phyloP scores from a whole-genome alignment of 345 rosid genomes.

The Eucalyptus polybractea region DNA sequence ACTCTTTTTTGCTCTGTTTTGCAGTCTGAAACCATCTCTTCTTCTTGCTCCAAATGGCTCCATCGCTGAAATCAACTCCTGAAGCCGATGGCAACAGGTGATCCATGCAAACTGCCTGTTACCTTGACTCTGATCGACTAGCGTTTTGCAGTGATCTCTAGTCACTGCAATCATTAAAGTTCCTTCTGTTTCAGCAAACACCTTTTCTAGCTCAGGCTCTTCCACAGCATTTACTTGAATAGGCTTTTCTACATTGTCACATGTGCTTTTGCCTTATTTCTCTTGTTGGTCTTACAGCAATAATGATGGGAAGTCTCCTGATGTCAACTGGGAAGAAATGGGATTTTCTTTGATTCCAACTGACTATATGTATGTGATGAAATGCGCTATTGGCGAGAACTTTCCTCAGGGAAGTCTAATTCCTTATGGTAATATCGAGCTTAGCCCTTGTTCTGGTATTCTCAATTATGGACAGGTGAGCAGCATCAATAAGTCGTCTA shows the following conservation, averaged over 20 bases:
- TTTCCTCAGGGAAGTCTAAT: constrained; percentile 9
- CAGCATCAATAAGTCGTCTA: neutral
- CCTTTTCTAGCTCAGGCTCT: neutral
- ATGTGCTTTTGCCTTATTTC: neutral
- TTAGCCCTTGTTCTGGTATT: constrained; percentile 23
- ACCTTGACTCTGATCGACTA: neutral
- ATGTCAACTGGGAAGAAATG: constrained; percentile 26
- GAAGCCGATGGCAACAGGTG: neutral
- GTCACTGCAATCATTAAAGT: neutral
- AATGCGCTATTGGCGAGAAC: constrained; percentile 1
- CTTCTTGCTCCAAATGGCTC: neutral
- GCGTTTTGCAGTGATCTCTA: neutral
- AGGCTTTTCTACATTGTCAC: neutral
- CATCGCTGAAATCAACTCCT: neutral
- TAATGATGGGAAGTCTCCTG: neutral
- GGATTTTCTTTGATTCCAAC: constrained; percentile 16
- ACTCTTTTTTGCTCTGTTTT: neutral
- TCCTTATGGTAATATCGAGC: constrained; percentile 17
- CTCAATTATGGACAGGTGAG: constrained; percentile 42
- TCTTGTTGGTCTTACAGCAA: neutral
- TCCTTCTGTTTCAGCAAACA: neutral
- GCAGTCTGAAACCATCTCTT: neutral
- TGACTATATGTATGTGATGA: constrained; percentile 36
- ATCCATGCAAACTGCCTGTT: neutral
- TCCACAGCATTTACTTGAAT: neutral